These are phyloP conservation scores for Scolecobasidium constrictum DNA, from an alignment of 2,329 filamentous ascomycete genomes.

Conservation along the genomic window DNA sequence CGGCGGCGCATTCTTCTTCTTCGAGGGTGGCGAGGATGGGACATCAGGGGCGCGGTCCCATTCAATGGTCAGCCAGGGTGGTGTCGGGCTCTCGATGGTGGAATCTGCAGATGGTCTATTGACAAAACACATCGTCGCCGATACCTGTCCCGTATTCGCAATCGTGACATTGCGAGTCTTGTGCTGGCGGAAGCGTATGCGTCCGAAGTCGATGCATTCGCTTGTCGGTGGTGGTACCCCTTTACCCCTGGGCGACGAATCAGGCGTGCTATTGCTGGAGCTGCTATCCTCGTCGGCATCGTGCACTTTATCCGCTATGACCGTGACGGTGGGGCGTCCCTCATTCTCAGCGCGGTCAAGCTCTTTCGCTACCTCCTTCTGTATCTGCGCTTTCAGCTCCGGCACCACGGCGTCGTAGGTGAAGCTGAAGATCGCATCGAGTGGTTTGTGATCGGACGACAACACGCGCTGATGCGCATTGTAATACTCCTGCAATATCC, in stretches of 20 bases:
- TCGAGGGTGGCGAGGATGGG: slow-evolving; percentile 4
- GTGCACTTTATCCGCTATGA: slow-evolving; percentile 57
- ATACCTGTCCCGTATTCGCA: slow-evolving; percentile 80
- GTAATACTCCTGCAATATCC: slow-evolving; percentile 55
- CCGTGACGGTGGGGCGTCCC: slow-evolving; percentile 66
- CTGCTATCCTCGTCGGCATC: slow-evolving; percentile 24
- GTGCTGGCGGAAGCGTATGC: slow-evolving; percentile 56
- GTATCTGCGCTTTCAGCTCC: slow-evolving; percentile 70
- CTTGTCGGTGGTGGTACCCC: slow-evolving; percentile 22
- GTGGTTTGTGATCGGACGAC: slow-evolving; percentile 91
- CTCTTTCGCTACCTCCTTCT: slow-evolving; percentile 78
- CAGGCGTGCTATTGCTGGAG: slow-evolving; percentile 26
- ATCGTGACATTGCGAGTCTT: slow-evolving; percentile 64
- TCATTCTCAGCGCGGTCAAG: slow-evolving; percentile 90
- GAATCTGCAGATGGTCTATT: slow-evolving; percentile 50
- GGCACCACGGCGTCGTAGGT: slow-evolving; percentile 81
- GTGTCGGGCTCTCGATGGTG: slow-evolving; percentile 30
- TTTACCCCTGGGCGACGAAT: too few relatives aligned
- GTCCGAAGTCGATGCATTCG: slow-evolving; percentile 67
- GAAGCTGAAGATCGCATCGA: slow-evolving; percentile 72
- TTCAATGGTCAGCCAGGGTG: slow-evolving; percentile 60
- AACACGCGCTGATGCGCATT: slow-evolving; percentile 79
- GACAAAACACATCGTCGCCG: slow-evolving; percentile 70
- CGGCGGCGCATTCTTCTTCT: slow-evolving; percentile 5
- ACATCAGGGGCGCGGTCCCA: slow-evolving; percentile 45